Evolutionary conservation across 1,284 basidiomycete species (phyloP), one percentile per base, ranked within the genome.

Genomic region (Cutaneotrichosporon spelunceum): DNA sequence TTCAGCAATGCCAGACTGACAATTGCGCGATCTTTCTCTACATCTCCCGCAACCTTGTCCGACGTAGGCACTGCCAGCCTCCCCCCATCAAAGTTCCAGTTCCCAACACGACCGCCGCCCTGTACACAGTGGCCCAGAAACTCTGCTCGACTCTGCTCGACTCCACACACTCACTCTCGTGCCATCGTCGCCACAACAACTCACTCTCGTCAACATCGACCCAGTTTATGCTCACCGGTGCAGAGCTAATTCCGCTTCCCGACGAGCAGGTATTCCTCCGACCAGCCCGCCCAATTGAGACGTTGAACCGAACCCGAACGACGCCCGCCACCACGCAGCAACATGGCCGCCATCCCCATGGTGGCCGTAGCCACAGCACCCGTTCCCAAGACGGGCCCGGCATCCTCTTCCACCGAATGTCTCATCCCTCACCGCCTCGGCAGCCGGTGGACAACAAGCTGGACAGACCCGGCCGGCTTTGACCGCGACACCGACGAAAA

Each of bases 341-440:
- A 36, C 24, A 50, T 50, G 48, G 48, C 48, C 27, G 48, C 48
- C 48, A 26, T 50, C 13, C 48, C 48, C 48, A 50, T 50, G 48
- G 48, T 50, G 48, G 26, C 48, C 26, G 48, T 50, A 13, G 26
- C 48, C 14, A n/a, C 48, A 2, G 48, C 26, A 7, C 24, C 48
- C 26, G 48, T 50, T 13, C 8, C 47, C 13, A 26, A 50, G 27
- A n/a, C 27, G 27, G 26, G 14, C 7, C 19, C 48, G 19, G 26
- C 48, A 2, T 50, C 48, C 14, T 14, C 24, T 11, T 53, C 52
- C 1, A 53, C 34, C 13, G 52, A 53, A 39, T 53, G 52, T 14
- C 52, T 53, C 34, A 53, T 53, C 7, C 33, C 33, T 10, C 52
- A 39, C 34, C 21, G 24, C 1, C n/a, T 34, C 10, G 33, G 52